A percentile compares a stretch with the other conserved stretches of the same genome.
Evolutionary conservation across 2,329 filamentous ascomycete genomes (phyloP).

Genomic region (Pleoardoris graminearum): DNA sequence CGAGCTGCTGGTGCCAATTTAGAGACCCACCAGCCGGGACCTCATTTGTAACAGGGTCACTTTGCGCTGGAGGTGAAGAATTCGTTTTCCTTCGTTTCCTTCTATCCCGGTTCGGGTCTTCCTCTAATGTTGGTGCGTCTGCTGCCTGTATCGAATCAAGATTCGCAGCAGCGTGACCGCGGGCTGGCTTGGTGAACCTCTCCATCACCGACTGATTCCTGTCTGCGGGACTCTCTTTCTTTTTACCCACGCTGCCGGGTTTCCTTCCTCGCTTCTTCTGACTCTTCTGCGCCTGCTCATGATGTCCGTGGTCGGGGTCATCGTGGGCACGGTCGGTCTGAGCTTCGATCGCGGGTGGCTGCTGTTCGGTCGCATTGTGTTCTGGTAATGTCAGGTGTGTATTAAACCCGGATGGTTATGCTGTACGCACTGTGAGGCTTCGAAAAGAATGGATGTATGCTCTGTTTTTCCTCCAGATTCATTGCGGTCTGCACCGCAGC

Average conservation of each 20-base stretch:
- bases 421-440: conserved; percentile 30
- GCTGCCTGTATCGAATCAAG: background rate
- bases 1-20: conserved; percentile 37
- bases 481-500: conserved; percentile 43
- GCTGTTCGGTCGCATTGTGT: conserved; percentile 14
- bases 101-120: conserved; percentile 35
- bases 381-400: conserved; percentile 17
- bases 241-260: conserved; percentile 18
- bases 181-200: conserved; percentile 22
- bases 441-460: conserved; percentile 46
- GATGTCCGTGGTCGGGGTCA: conserved; percentile 23
- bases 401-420: no score
- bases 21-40: conserved; percentile 2
- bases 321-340: conserved; percentile 19
- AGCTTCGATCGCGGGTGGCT: conserved; percentile 7
- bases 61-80: conserved; percentile 23
- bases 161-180: background rate
- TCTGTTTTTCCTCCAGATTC: conserved; percentile 41
- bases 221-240: conserved; percentile 7
- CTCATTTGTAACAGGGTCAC: background rate
- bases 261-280: conserved; percentile 34
- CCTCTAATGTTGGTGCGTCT: conserved; percentile 23
- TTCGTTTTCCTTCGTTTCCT: conserved; percentile 47
- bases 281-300: conserved; percentile 20
- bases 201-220: conserved; percentile 34